Base-by-base conservation (phyloP, 768 basidiomycete genomes). In the Leccinum barrowsii region DNA sequence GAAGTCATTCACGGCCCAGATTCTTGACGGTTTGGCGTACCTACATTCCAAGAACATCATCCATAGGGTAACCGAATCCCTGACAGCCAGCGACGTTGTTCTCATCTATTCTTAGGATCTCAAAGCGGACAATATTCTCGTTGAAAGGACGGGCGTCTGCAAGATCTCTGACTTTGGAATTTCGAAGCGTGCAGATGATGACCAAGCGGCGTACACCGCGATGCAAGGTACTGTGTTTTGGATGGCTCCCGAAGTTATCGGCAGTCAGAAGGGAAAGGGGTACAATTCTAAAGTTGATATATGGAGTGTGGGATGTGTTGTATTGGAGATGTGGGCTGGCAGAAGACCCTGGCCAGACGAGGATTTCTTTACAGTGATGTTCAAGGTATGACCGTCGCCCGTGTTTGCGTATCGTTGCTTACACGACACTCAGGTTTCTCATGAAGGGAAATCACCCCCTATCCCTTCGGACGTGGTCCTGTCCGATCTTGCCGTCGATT, bases 151-250 rank as follows among this genome's bases (percentile, higher is more conserved):
- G 13, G 97, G 97, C 1, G 77, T 89, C 22, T 97, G 95, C 81
- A 98, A 98, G 76, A 98, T 99, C 53, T 95, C 94, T 3, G 95
- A 98, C 74, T 98, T 98, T 68, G 97, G 97, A 44, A 98, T 98
- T 57, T 96, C 94, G n/a, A 98, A 98, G 75, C 84, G 92, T 60
- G 94, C 86, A 61, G 93, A 90, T 61, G 93, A 97, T 60, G 82
- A 90, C 53, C 86, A 90, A 62, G 82, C 86, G 54, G 90, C 90
- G 52, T 86, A 84, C 62, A 96, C 94, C 2, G 90, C 92, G 21
- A 94, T 99, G 93, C 91, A 94, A 71, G 97, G 97, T 24, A 95
- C 95, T 19, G 90, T 98, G 35, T 98, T 97, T 72, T 99, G 97
- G 96, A 98, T 98, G 96, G 95, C 95, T 10, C 95, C 95, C 0